Conservation (phyloP, 495 filamentous ascomycete species). For the Pseudoneurospora amorphoporcata region DNA sequence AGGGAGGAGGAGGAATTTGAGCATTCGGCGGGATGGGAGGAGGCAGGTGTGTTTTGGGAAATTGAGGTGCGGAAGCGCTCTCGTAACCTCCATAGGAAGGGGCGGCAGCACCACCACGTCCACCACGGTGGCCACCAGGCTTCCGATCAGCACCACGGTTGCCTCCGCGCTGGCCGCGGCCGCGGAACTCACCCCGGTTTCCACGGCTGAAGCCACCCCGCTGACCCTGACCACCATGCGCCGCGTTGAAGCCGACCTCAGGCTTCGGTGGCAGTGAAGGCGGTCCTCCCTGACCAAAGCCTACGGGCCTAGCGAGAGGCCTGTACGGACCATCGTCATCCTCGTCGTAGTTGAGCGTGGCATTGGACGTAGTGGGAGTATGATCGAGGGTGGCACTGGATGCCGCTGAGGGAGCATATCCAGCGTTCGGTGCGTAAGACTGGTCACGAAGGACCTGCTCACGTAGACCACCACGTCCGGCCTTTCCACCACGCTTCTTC, state of each 20-base stretch:
- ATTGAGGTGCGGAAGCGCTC: conserved; percentile 1
- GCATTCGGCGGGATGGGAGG: conserved; percentile 3
- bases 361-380: neutral
- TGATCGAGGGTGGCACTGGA: conserved; percentile 22
- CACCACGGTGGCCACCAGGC: conserved; percentile 18
- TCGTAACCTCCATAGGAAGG: conserved; percentile 3
- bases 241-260: conserved; percentile 6
- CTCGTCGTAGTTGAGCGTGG: conserved; percentile 42
- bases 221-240: conserved; percentile 9
- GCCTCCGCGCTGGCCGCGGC: conserved; percentile 37
- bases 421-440: neutral
- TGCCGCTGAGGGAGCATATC: conserved; percentile 11
- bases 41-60: neutral
- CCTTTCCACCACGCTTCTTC: conserved; percentile 44
- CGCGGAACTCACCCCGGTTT: conserved; percentile 26
- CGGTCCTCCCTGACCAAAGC: conserved; percentile 33
- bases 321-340: conserved; percentile 61
- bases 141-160: conserved; percentile 19
- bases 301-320: conserved; percentile 53
- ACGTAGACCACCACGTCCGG: conserved; percentile 16
- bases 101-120: neutral
- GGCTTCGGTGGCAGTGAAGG: conserved; percentile 28
- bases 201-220: conserved; percentile 28
- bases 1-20: conserved; percentile 8
- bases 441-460: conserved; percentile 6